phyloP scores from a whole-genome alignment of 768 basidiomycete genomes.

The Pulveroboletus sp. region DNA sequence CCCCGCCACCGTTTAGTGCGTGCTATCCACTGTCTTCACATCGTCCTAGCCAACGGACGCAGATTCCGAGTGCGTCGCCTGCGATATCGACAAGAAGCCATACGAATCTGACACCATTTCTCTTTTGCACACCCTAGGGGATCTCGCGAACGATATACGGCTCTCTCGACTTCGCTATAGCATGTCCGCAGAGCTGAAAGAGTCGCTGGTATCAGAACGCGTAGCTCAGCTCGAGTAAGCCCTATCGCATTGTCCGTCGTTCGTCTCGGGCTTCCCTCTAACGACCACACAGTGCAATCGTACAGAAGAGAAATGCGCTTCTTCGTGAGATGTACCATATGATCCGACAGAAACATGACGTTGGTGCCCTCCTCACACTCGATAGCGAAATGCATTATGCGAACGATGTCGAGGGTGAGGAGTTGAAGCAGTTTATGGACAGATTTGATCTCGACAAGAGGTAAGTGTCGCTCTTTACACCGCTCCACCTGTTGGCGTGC shows the following conservation, averaged over 20 bases:
- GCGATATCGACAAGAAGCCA: not conserved
- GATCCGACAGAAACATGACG: constrained; percentile 48
- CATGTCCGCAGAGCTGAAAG: constrained; percentile 26
- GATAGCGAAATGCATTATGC: constrained; percentile 36
- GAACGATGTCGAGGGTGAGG: constrained; percentile 33
- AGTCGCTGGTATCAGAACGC: constrained; percentile 37
- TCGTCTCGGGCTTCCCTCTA: not conserved
- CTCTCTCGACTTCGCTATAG: constrained; percentile 3
- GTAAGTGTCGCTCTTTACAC: constrained; percentile 32
- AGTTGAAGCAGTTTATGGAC: constrained; percentile 47
- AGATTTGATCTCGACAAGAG: constrained; percentile 50
- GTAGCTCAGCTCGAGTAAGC: constrained; percentile 32
- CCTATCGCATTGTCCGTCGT: not conserved
- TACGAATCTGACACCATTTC: not conserved
- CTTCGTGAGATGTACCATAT: constrained; percentile 68
- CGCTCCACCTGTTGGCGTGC: not conserved
- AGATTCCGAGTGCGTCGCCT: constrained; percentile 7
- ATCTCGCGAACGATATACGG: constrained; percentile 1
- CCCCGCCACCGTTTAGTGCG: not conserved
- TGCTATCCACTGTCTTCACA: not conserved
- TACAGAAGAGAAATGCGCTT: constrained; percentile 62
- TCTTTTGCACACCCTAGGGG: not conserved
- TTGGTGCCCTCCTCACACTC: constrained; percentile 37
- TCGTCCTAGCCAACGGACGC: not conserved
- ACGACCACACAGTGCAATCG: constrained; percentile 46